These are phyloP conservation scores for Magnaporthiopsis poae DNA, from an alignment of 2,329 filamentous ascomycete genomes.

Conservation along the genomic window DNA sequence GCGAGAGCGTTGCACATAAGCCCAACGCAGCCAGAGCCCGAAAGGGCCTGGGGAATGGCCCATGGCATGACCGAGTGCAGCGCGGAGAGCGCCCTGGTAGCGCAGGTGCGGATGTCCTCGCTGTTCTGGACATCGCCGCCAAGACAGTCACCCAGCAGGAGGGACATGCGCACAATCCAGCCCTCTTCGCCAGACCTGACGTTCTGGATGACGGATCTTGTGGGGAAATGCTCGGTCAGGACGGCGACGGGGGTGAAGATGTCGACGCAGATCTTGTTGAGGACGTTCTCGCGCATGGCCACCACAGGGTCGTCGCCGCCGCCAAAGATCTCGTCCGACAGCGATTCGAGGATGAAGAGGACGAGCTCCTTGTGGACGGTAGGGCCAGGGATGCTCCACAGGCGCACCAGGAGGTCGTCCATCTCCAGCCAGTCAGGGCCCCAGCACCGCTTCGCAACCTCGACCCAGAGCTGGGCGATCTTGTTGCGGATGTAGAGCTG, in stretches of 20 bases:
- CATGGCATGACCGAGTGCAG: constrained; percentile 74
- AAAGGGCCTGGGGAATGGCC: constrained; percentile 75
- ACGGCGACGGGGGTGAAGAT: constrained; percentile 77
- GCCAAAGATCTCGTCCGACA: constrained; percentile 90
- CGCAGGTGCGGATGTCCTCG: constrained; percentile 58
- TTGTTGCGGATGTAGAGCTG: constrained; percentile 84
- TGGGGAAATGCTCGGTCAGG: constrained; percentile 65
- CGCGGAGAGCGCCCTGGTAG: constrained; percentile 66
- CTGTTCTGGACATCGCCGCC: constrained; percentile 54
- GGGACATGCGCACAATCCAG: constrained; percentile 71
- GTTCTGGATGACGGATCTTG: constrained; percentile 56
- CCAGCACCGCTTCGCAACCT: constrained; percentile 89
- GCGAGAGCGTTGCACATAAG: constrained; percentile 63
- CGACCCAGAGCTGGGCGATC: constrained; percentile 86
- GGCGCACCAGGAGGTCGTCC: constrained; percentile 69
- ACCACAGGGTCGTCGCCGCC: constrained; percentile 73
- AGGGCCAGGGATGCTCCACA: constrained; percentile 65
- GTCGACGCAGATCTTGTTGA: constrained; percentile 85
- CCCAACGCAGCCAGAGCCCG: constrained; percentile 58
- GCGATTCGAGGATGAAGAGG: constrained; percentile 74
- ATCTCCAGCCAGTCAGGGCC: constrained; percentile 88
- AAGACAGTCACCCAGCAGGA: constrained; percentile 65
- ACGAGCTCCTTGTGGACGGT: constrained; percentile 72
- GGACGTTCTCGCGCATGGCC: constrained; percentile 67
- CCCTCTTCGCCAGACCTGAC: constrained; percentile 73